phyloP scores from a whole-genome alignment of 257 asterid species.

The Solanum etuberosum region DNA sequence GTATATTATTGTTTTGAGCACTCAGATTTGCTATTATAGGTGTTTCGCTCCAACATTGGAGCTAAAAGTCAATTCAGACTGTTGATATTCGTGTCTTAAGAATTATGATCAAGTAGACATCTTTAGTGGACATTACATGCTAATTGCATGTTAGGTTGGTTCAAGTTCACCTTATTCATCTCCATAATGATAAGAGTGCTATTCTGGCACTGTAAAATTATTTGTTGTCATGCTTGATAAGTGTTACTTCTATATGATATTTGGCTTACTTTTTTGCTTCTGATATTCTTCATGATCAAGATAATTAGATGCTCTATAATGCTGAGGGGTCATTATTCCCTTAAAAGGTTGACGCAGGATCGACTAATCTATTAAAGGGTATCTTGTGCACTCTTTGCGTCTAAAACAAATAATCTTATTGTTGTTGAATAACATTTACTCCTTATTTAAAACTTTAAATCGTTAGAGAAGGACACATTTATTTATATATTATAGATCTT shows the following conservation, averaged over 20 bases:
- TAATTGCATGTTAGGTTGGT: background rate
- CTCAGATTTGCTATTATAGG: background rate
- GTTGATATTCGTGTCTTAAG: background rate
- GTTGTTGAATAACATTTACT: background rate
- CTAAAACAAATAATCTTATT: background rate
- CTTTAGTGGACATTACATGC: background rate
- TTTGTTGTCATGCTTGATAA: background rate
- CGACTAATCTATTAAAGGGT: background rate
- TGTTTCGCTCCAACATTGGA: background rate
- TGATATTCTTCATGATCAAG: background rate
- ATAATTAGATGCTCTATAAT: background rate
- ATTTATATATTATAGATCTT: background rate
- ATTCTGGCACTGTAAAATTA: background rate
- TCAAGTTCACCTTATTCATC: background rate
- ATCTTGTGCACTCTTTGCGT: background rate
- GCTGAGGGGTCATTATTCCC: background rate
- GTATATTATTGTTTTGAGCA: background rate
- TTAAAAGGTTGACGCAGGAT: background rate
- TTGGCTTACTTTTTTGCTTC: background rate
- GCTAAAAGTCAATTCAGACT: background rate
- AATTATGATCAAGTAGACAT: background rate
- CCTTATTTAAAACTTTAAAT: background rate
- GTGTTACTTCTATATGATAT: background rate
- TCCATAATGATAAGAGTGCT: background rate
- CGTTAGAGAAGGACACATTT: background rate